Evolutionary conservation across 2,329 filamentous ascomycete species (phyloP), one percentile per base, ranked within the genome.

Genomic region (Hymenoscyphus fraxineus): DNA sequence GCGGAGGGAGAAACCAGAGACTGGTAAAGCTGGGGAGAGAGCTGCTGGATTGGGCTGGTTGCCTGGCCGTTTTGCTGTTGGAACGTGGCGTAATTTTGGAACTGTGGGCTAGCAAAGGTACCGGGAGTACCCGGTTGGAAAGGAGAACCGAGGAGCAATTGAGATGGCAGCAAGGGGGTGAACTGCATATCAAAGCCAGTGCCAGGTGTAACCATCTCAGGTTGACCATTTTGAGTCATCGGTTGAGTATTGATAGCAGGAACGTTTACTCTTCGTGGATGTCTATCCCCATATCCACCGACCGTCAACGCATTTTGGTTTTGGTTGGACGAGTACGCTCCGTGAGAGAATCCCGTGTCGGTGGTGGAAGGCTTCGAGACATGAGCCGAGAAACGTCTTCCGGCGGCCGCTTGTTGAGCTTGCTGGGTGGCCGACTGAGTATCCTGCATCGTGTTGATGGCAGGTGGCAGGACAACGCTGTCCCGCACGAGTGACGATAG

Each of bases 171-270:
- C 70, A 99, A 85, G 69, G 95, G 94, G 12, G 95, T 97, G 79
- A 97, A 98, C 80, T 98, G 95, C 94, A 98, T 97, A 75, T 98
- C 95, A 75, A 93, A 96, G 55, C 86, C 92, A 61, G 92, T 94
- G 55, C 91, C 93, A 16, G 95, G 93, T 31, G 91, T 94, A 70
- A 90, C 83, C 86, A 97, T 87, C 69, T 96, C 93, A 72, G 84
- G 85, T 65, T 82, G 80, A 62, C 78, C 79, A 59, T 80, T 78
- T 64, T 77, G 82, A 70, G 73, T 77, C 77, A 90, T 83, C 68
- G 86, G 81, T 74, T 90, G 88, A 27, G 95, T 97, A 78, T 97
- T 97, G 80, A 98, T 96, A 68, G 89, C 88, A 68, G 94, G 92
- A 74, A 98, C 91, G 79, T 96, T 96, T 60, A 83, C 85, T 71